phyloP scores from a whole-genome alignment of 2,329 filamentous ascomycete species.

The Cercospora citrullina region DNA sequence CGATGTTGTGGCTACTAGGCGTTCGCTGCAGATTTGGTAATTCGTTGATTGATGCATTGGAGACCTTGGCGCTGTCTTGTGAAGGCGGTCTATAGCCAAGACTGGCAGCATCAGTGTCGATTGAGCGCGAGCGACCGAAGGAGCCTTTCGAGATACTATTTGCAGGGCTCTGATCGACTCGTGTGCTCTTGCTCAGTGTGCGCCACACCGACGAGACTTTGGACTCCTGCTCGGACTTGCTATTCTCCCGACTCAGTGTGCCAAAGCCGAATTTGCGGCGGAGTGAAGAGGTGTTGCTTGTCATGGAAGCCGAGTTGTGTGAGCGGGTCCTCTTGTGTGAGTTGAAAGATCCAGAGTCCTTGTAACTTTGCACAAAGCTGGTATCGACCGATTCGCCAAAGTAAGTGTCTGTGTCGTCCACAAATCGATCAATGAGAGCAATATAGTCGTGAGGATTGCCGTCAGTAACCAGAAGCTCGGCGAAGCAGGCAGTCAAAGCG shows the following conservation, averaged over 20 bases:
- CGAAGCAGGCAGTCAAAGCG: conserved; percentile 82
- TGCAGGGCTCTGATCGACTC: conserved; percentile 60
- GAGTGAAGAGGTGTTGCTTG: conserved; percentile 83
- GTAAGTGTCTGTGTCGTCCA: conserved; percentile 86
- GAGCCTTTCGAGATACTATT: conserved; percentile 67
- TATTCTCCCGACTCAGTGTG: conserved; percentile 70
- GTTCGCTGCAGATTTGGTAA: conserved; percentile 22
- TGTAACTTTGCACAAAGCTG: conserved; percentile 23
- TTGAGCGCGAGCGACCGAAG: conserved; percentile 71
- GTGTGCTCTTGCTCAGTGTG: conserved; percentile 77
- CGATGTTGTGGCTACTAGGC: conserved; percentile 32
- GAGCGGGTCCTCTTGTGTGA: conserved; percentile 56
- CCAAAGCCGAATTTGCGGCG: conserved; percentile 82
- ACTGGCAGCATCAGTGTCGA: conserved; percentile 62
- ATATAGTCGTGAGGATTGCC: conserved; percentile 80
- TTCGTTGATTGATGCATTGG: conserved; percentile 44
- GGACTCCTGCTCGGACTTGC: conserved; percentile 68
- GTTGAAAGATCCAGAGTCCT: conserved; percentile 28
- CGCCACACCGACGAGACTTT: conserved; percentile 78
- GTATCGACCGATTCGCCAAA: conserved; percentile 64
- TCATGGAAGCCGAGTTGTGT: conserved; percentile 70
- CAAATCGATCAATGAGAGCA: conserved; percentile 81
- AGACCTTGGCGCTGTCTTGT: conserved; percentile 52
- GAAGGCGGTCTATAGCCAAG: conserved; percentile 55
- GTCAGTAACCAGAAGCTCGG: conserved; percentile 78